Percentiles rank a stretch among this genome's conserved stretches.
phyloP scores from a whole-genome alignment of 768 basidiomycete species.

The Mycena galericulata region DNA sequence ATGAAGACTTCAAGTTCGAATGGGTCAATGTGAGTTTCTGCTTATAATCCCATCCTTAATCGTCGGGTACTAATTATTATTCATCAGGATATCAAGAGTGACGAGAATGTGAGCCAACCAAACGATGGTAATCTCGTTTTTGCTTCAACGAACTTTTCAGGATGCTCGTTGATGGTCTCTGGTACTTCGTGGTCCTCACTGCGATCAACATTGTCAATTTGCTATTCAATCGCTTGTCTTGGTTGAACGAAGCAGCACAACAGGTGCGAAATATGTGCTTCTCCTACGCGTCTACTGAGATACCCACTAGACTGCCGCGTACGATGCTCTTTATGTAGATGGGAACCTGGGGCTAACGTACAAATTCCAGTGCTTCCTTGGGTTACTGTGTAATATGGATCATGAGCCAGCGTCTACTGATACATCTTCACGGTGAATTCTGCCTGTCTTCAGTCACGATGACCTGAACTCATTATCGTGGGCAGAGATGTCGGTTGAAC shows the following conservation, averaged over 20 bases:
- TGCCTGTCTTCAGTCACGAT: not conserved
- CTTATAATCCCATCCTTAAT: conserved; percentile 5
- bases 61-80: no score
- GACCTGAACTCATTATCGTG: not conserved
- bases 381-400: conserved; percentile 71
- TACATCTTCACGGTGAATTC: conserved; percentile 65
- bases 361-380: conserved; percentile 57
- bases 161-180: conserved; percentile 77
- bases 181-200: conserved; percentile 70
- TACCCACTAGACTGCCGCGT: conserved; percentile 61
- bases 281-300: not conserved
- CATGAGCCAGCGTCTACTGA: conserved; percentile 68
- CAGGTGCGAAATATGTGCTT: conserved; percentile 51
- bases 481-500: conserved; percentile 55
- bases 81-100: conserved; percentile 34
- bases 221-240: conserved; percentile 56
- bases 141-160: conserved; percentile 47
- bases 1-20: conserved; percentile 55
- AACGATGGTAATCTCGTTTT: not conserved
- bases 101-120: conserved; percentile 16
- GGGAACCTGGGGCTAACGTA: conserved; percentile 4
- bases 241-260: conserved; percentile 45
- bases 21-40: conserved; percentile 52
- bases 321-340: conserved; percentile 35
- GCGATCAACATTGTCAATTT: conserved; percentile 65